Percentiles rank a stretch among this genome's conserved stretches.
phyloP scores from a whole-genome alignment of 208 protist genomes.

The Leishmania guyanensis region DNA sequence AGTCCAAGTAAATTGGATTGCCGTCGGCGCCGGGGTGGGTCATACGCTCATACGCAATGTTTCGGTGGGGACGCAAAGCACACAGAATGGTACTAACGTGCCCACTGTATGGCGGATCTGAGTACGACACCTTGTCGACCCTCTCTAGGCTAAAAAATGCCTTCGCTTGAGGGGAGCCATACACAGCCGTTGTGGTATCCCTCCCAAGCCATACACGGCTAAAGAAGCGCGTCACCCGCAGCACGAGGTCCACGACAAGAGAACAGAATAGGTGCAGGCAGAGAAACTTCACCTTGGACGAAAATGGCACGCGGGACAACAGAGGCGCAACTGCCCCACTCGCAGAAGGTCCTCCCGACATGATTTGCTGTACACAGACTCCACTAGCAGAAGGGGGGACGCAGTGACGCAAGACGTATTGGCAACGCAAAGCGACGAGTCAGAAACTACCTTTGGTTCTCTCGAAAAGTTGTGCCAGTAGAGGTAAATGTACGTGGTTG shows the following conservation, averaged over 20 bases:
- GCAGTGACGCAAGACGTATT: background rate
- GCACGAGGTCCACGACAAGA: slow-evolving; percentile 18
- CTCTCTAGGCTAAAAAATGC: slow-evolving; percentile 39
- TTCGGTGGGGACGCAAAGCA: slow-evolving; percentile 45
- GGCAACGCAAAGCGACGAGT: background rate
- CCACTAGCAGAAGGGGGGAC: background rate
- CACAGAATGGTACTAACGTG: slow-evolving; percentile 71
- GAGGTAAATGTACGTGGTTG: background rate
- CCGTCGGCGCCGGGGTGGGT: slow-evolving; percentile 51
- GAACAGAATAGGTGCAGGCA: slow-evolving; percentile 27
- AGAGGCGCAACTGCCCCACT: background rate
- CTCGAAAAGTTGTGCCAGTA: background rate
- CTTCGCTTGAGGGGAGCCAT: slow-evolving; percentile 9
- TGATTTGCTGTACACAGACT: background rate
- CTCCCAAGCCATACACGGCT: background rate
- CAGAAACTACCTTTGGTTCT: background rate
- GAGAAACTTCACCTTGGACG: slow-evolving; percentile 34
- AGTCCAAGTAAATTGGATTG: slow-evolving; percentile 77
- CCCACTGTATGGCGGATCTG: slow-evolving; percentile 56
- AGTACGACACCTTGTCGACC: slow-evolving; percentile 33
- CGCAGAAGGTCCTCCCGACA: background rate
- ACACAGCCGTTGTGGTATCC: background rate
- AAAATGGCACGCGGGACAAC: slow-evolving; percentile 3
- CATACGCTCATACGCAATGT: slow-evolving; percentile 48
- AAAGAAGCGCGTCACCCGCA: slow-evolving; percentile 5